Evolutionary conservation across 2,329 filamentous ascomycete genomes (phyloP).

Genomic region (Gaeumannomyces tritici): DNA sequence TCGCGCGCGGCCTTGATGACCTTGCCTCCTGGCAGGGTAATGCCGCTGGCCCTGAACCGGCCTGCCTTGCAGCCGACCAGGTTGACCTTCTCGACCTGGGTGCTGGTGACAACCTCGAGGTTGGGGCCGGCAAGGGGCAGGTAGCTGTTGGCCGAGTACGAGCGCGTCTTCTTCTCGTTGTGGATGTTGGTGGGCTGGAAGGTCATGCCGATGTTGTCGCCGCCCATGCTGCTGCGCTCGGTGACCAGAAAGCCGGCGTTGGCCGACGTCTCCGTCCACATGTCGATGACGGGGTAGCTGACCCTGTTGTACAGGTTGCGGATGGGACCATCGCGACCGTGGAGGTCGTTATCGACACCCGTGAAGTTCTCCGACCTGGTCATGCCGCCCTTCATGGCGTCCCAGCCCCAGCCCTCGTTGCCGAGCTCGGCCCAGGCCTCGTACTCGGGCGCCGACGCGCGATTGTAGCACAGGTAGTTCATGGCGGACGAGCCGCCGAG

Average conservation of each 20-base stretch:
- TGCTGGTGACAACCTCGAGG: constrained; percentile 11
- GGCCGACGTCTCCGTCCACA: constrained; percentile 23
- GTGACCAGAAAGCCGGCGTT: constrained; percentile 23
- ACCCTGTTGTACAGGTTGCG: constrained; percentile 28
- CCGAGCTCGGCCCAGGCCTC: constrained; percentile 49
- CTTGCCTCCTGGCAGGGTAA: constrained; percentile 16
- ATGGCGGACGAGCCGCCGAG: constrained; percentile 56
- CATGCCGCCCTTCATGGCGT: constrained; percentile 14
- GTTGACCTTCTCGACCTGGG: constrained; percentile 14
- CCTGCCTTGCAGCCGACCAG: constrained; percentile 3
- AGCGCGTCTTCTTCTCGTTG: constrained; percentile 34
- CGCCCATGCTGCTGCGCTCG: constrained; percentile 35
- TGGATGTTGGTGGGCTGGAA: constrained; percentile 39
- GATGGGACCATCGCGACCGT: constrained; percentile 9
- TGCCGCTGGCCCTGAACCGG: constrained; percentile 11
- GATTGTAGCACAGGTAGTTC: constrained; percentile 47
- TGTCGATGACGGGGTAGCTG: constrained; percentile 20
- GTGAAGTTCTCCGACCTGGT: not conserved
- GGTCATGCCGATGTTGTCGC: constrained; percentile 39
- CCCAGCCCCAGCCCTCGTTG: constrained; percentile 49
- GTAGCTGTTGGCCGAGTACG: constrained; percentile 35
- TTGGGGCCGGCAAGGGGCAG: constrained; percentile 20
- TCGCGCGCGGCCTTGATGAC: constrained; percentile 13
- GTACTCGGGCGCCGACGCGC: constrained; percentile 36
- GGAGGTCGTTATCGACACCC: not conserved